phyloP scores from a whole-genome alignment of 495 filamentous ascomycete species.

The Penicillium canescens region DNA sequence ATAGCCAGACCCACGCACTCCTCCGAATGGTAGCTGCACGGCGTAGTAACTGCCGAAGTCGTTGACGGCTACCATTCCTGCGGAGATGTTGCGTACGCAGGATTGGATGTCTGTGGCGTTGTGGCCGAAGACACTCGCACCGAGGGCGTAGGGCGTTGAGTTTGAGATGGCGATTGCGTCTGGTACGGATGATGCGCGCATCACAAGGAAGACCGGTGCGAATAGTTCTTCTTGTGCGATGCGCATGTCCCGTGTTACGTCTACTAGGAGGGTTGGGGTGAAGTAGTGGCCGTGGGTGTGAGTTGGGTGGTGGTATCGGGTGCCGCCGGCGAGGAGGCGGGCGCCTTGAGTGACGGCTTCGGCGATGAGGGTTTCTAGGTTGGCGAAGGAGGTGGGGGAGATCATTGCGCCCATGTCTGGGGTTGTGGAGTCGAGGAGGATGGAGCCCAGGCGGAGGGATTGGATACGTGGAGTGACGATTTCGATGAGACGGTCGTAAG shows the following conservation, averaged over 20 bases:
- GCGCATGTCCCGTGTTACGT: conserved; percentile 75
- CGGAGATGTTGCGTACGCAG: conserved; percentile 67
- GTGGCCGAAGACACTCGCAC: conserved; percentile 79
- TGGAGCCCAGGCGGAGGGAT: conserved; percentile 67
- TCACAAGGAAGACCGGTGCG: conserved; percentile 82
- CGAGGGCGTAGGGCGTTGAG: conserved; percentile 73
- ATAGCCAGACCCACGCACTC: conserved; percentile 83
- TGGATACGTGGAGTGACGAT: conserved; percentile 71
- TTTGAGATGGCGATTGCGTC: conserved; percentile 74
- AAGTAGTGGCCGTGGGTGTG: conserved; percentile 87
- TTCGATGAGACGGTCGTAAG: conserved; percentile 70
- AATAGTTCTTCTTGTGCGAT: conserved; percentile 92
- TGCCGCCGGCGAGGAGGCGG: conserved; percentile 79
- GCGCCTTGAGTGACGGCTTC: conserved; percentile 80
- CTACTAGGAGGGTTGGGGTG: conserved; percentile 80
- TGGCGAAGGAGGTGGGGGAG: conserved; percentile 68
- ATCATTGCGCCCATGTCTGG: conserved; percentile 89
- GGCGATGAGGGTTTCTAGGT: conserved; percentile 68
- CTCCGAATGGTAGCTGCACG: conserved; percentile 91
- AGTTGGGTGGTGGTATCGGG: conserved; percentile 63
- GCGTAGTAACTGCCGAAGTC: conserved; percentile 93
- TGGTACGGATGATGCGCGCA: conserved; percentile 62
- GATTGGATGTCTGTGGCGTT: conserved; percentile 44
- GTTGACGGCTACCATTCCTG: conserved; percentile 91
- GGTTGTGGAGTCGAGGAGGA: conserved; percentile 52